Evolutionary conservation across 2,329 filamentous ascomycete genomes (phyloP).

Genomic region (Ophiostoma pallidulum): DNA sequence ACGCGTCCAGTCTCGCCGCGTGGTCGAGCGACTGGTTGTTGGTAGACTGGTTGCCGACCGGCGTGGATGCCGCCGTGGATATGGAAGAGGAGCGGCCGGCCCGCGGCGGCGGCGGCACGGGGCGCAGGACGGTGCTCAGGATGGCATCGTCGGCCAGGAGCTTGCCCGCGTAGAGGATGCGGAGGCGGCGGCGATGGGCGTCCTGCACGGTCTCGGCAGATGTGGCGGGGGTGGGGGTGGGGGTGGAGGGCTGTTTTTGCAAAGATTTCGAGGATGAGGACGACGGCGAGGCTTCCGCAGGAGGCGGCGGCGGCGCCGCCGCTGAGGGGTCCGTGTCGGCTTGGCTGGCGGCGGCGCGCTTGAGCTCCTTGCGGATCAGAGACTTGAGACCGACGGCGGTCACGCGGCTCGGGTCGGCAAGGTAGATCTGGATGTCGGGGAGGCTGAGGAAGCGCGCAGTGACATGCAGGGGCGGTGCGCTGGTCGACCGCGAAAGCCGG

Average conservation of each 20-base stretch:
- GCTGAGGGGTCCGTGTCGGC: conserved; percentile 43
- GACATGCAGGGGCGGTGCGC: conserved; percentile 49
- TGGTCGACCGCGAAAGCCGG: not conserved
- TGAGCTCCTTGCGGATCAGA: conserved; percentile 63
- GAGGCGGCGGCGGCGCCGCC: too few relatives aligned
- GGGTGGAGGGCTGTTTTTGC: not conserved
- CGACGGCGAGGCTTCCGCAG: too few relatives aligned
- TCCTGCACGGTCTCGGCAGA: conserved; percentile 6
- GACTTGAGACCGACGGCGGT: conserved; percentile 74
- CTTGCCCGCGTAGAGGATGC: conserved; percentile 83
- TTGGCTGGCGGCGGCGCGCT: not conserved
- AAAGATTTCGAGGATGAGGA: conserved; percentile 17
- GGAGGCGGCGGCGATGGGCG: conserved; percentile 55
- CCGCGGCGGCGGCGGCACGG: conserved; percentile 49
- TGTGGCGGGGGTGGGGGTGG: not conserved
- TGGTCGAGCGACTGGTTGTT: too few relatives aligned
- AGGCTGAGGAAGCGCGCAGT: conserved; percentile 86
- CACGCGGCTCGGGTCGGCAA: conserved; percentile 57
- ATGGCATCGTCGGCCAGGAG: conserved; percentile 67
- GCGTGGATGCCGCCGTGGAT: conserved; percentile 20
- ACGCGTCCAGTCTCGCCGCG: too few relatives aligned
- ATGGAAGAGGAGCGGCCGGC: conserved; percentile 18
- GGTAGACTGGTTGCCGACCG: not conserved
- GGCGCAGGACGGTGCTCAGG: conserved; percentile 57
- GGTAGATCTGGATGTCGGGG: conserved; percentile 71